Conservation (phyloP, 2,329 filamentous ascomycete species). For the Colletotrichum cuscutae region DNA sequence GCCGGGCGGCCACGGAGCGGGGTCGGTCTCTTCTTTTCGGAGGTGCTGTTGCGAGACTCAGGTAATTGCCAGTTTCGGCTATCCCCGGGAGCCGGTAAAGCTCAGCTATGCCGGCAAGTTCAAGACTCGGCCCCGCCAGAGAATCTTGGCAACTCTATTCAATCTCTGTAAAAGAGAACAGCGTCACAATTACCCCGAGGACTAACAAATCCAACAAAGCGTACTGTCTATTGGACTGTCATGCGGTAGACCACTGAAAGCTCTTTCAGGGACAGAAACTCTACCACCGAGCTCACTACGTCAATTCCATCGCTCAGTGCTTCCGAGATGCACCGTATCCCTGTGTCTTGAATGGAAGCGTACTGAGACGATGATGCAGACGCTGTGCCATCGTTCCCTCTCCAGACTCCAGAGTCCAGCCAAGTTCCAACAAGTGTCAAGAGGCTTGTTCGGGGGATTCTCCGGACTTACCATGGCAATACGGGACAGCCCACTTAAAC, state of each 20-base stretch:
- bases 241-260: neutral
- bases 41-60: neutral
- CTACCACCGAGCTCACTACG: neutral
- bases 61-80: neutral
- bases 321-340: neutral
- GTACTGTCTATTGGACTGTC: neutral
- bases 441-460: neutral
- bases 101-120: neutral
- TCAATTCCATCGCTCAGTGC: neutral
- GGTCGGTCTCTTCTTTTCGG: neutral
- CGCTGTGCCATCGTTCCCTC: neutral
- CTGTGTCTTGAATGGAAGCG: neutral
- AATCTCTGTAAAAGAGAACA: neutral
- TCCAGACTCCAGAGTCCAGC: neutral
- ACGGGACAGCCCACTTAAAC: slow-evolving; percentile 4
- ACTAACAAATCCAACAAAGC: neutral
- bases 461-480: slow-evolving; percentile 17
- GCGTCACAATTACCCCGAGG: neutral
- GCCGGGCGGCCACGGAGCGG: neutral
- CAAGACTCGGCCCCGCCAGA: neutral
- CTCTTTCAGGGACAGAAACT: neutral
- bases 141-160: neutral
- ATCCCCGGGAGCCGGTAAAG: neutral
- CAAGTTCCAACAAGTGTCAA: neutral
- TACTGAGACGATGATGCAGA: neutral